phyloP scores from a whole-genome alignment of 1,139 yeast species.

The Nakaseomyces sp. region DNA sequence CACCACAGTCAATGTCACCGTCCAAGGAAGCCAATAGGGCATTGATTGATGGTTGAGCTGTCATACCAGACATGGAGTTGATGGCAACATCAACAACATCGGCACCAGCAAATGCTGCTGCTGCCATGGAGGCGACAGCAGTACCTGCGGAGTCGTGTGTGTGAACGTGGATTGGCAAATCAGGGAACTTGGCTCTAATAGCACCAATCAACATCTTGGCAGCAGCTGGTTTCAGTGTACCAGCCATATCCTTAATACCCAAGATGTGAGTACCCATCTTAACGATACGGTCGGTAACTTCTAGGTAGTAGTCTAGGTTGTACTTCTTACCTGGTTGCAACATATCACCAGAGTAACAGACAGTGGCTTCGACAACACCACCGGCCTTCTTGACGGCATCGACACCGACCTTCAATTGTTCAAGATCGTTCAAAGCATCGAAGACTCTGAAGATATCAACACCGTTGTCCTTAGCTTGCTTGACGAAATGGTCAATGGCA shows the following conservation, averaged over 20 bases:
- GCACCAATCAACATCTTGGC: constrained; percentile 73
- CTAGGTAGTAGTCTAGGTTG: constrained; percentile 80
- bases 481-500: constrained; percentile 93
- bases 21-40: constrained; percentile 89
- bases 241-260: constrained; percentile 99
- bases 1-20: constrained; percentile 73
- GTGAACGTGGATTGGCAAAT: constrained; percentile 94
- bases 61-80: constrained; percentile 96
- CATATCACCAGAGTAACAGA: constrained; percentile 99
- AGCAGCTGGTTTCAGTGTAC: constrained; percentile 93
- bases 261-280: constrained; percentile 91
- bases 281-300: constrained; percentile 75
- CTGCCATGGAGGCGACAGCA: constrained; percentile 94
- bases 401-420: constrained; percentile 93
- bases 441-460: constrained; percentile 96
- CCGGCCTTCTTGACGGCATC: constrained; percentile 98
- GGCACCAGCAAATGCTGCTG: constrained; percentile 92
- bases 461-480: constrained; percentile 90
- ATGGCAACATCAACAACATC: constrained; percentile 97
- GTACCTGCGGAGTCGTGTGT: constrained; percentile 99
- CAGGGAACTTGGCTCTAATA: constrained; percentile 80
- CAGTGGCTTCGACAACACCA: constrained; percentile 97
- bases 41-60: constrained; percentile 94
- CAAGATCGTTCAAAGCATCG: constrained; percentile 93
- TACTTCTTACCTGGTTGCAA: constrained; percentile 89